phyloP scores from a whole-genome alignment of 129 eudicot species.

The Lonicera japonica region DNA sequence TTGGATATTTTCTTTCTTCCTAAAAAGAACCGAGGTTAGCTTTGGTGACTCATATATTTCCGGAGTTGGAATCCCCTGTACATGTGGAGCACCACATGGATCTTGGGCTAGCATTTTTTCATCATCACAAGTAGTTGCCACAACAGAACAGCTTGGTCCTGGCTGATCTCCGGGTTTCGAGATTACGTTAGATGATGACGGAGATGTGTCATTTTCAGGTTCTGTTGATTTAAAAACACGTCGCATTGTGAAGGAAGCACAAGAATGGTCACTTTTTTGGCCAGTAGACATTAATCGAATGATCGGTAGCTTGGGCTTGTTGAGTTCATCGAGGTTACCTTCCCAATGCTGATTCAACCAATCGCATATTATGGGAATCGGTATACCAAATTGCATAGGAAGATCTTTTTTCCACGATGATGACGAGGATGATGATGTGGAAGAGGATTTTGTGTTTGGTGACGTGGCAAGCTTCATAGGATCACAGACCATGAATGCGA shows the following conservation, averaged over 20 bases:
- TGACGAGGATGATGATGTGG: conserved; percentile 65
- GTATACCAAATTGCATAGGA: conserved; percentile 92
- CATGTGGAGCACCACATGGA: conserved; percentile 35
- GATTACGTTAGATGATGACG: conserved; percentile 44
- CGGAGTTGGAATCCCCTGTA: conserved; percentile 86
- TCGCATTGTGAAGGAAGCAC: conserved; percentile 85
- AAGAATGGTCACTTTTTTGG: conserved; percentile 82
- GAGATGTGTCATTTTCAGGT: conserved; percentile 47
- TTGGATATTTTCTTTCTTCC: conserved; percentile 43
- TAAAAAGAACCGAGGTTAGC: conserved; percentile 43
- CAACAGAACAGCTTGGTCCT: conserved; percentile 32
- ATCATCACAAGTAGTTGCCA: conserved; percentile 32
- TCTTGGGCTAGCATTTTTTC: conserved; percentile 24
- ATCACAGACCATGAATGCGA: conserved; percentile 95
- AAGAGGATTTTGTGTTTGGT: conserved; percentile 65
- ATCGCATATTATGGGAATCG: conserved; percentile 79
- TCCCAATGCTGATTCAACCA: conserved; percentile 99
- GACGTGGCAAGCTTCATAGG: conserved; percentile 96
- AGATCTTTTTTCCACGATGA: conserved; percentile 75
- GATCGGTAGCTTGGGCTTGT: conserved; percentile 79
- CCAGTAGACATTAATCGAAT: conserved; percentile 80
- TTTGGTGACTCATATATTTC: conserved; percentile 81
- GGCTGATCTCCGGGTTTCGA: conserved; percentile 36
- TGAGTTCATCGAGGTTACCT: conserved; percentile 80
- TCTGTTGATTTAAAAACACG: conserved; percentile 67